Evolutionary conservation across 1,284 basidiomycete species (phyloP), one percentile per base, ranked within the genome.

Genomic region (Anthracocystis panici-leucophaei): DNA sequence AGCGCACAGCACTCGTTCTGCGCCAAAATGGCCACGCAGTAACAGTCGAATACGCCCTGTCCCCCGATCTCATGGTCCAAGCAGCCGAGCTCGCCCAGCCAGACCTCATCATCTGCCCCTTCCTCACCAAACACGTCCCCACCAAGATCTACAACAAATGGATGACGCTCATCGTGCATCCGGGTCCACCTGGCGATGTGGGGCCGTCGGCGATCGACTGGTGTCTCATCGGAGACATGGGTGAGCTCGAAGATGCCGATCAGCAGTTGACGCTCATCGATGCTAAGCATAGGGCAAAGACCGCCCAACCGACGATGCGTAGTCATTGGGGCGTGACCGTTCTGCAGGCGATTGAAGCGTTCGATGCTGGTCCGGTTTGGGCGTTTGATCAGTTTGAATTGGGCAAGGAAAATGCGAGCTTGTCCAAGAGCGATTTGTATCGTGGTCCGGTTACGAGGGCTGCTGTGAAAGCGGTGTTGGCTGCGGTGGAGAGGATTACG

Each of bases 121-220:
- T 87, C 75, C 77, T 88, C 66, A 87, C 86, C 5, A 86, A 86
- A 58, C 86, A 84, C 57, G 85, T 88, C 20, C 87, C 87, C 18
- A 80, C 80, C 20, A 79, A 81, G 35, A 78, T 88, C 12, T 87
- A 85, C 75, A 83, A 48, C 29, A 77, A 85, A 82, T 85, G 84
- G 73, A 80, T 87, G 46, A 88, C 87, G 2, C 84, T 87, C 38
- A 87, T 88, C 64, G 84, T 87, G 6, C 87, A 88, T 74, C 87
- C 87, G 1, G 87, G 87, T 18, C 86, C 87, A 5, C 87, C 87
- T 0, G 87, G 87, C 0, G 87, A 88, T 74, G 87, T 86, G 0
- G 87, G 87, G 16, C 87, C 87, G 8, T 87, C 87, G 1, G 86
- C 87, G 6, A 83, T 88, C 60, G 87, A 88, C 75, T 87, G 87